phyloP scores from a whole-genome alignment of 345 rosid species.

The Orychophragmus violaceus region DNA sequence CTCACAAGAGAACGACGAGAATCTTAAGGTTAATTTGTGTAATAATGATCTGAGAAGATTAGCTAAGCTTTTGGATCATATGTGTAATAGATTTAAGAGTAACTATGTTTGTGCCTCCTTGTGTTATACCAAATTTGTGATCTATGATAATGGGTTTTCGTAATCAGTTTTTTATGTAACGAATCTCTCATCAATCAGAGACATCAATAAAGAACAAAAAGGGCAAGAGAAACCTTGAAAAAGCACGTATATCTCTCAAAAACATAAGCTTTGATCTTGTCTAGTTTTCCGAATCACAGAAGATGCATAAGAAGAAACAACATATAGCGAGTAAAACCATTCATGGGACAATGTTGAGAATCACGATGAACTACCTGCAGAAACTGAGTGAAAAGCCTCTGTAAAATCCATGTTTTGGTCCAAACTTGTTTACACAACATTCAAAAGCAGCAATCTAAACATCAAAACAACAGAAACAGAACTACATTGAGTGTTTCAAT shows the following conservation, averaged over 20 bases:
- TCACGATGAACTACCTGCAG: slow-evolving; percentile 12
- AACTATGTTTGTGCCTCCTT: slow-evolving; percentile 8
- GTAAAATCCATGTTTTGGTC: too few relatives aligned
- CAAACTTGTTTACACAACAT: too few relatives aligned
- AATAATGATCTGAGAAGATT: neutral
- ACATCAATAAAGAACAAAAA: neutral
- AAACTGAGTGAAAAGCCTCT: too few relatives aligned
- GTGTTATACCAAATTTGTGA: too few relatives aligned
- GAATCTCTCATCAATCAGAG: neutral
- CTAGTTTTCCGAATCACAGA: neutral
- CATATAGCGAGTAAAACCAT: neutral
- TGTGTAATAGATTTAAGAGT: neutral
- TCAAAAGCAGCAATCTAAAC: too few relatives aligned
- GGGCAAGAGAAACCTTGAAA: neutral
- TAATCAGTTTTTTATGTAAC: neutral
- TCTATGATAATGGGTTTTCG: neutral
- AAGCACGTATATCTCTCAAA: neutral
- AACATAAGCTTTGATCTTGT: slow-evolving; percentile 3
- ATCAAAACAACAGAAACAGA: too few relatives aligned
- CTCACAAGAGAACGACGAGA: neutral
- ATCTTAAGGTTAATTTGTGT: neutral
- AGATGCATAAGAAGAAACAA: neutral
- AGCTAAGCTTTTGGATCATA: neutral
- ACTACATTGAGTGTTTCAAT: too few relatives aligned
- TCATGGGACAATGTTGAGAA: too few relatives aligned